Base-by-base conservation (phyloP, 2,329 filamentous ascomycete species). In the Lecanicillium sp. region DNA sequence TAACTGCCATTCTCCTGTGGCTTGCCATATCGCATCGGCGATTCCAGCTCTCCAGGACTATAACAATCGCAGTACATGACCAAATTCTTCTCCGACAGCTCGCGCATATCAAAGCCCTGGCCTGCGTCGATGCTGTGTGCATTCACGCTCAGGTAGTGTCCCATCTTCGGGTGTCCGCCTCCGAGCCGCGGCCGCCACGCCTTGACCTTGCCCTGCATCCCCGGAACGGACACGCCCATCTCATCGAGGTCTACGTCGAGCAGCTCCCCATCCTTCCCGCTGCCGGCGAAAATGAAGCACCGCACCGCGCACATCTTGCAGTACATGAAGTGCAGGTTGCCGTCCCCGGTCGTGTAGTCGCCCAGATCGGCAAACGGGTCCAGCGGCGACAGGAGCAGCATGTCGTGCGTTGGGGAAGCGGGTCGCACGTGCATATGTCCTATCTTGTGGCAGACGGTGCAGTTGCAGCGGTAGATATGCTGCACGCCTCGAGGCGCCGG, bases 391-490 rank as follows among this genome's bases (percentile, higher is more conserved):
- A 40, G 14, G 17, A 40, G 38, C 12, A 40, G 4, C 17, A 40
- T 36, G 18, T 40, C 38, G 5, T 40, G 13, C 9, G 38, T 31
- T 8, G 33, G 27, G 7, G 33, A 35, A 6, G n/a, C n/a, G 13
- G 38, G 38, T 6, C 38, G 32, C 6, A 40, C 17, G 38, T 40
- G 38, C 11, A 40, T 30, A 17, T 36, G 33, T 10, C 38, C 38
- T 17, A 31, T 36, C 15, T 40, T 40, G 28, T 40, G 38, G 29
- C 38, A 40, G 22, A 32, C 8, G 5, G 33, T 40, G 32, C 38
- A 36, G 28, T 40, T 40, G 33, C 38, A 40, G n/a, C 38, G 22
- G 27, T 40, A 40, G 13, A 40, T 19, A 33, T 22, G 38, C 33
- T 40, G 38, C 17, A 17, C 33, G 31, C 36, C 20, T 13, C 22